Base-by-base conservation (phyloP, 129 eudicot species). In the Smallanthus sonchifolius region DNA sequence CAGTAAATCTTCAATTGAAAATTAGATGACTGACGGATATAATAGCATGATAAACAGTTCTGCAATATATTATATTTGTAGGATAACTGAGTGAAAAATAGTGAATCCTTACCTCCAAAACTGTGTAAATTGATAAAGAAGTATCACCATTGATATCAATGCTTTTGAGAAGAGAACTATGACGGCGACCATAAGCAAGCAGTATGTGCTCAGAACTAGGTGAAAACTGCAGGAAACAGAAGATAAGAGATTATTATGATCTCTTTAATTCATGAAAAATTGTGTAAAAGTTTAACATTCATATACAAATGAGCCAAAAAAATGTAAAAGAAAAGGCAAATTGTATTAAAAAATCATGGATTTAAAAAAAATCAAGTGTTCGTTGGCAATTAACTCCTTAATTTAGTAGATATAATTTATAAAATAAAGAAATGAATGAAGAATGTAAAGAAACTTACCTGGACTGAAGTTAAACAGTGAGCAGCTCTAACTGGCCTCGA, bases 161-260 rank as follows among this genome's bases (percentile, higher is more conserved):
- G 84, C 94, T 88, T 79, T 78, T 85, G 36, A 88, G 90, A 79
- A 88, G 94, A 70, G 94, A 83, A 60, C 84, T 81, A 73, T 88
- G 94, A 4, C 94, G 88, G 8, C 94, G 84, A 20, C 94, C 94
- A 79, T 88, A 88, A 30, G 94, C 94, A 62, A 88, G 94, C 72
- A 88, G 69, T 72, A 88, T 75, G 77, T 88, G 94, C 83, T 88
- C 94, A 24, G 94, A 88, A 57, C 86, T 83, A 17, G 94, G 90
- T 42, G 94, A 88, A 80, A 88, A 88, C 94, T 88, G 80, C 85
- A 85, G 45, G 28, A 64, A 44, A 62, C 19, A 54, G 14, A 70
- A 52, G 20, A 62, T 62, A 37, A 16, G 69, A 64, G 28, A 37
- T 38, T 17, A 35, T 16, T 16, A 64, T 8, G 47, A 16, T 48